Evolutionary conservation across 805 yeast species (phyloP), one percentile per base, ranked within the genome.

Genomic region (Wickerhamiella alocasiicola): DNA sequence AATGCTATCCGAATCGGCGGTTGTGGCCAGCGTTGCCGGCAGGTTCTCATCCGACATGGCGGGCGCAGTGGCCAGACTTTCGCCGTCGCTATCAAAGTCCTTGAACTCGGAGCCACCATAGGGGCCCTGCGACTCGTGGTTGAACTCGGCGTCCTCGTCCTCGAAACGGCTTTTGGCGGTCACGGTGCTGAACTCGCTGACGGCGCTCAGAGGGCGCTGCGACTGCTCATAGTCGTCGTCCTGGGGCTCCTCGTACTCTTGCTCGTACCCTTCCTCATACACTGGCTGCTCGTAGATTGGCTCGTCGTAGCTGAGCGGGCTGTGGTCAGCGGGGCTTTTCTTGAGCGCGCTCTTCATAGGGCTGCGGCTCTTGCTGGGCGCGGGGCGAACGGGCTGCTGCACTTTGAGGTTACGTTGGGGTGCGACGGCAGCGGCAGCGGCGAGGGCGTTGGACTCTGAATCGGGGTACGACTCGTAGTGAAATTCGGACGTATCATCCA

Each of bases 391-490:
- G 18, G 33, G 39, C 13, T 26, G 33, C 6, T 15, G 27, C 16
- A 33, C 33, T 19, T 36, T 20, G 27, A 36, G 28, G 11, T 30
- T 25, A 20, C 36, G 36, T 17, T 32, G 36, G 44, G n/a, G 49
- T 2, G 46, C 48, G 3, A 44, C 46, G 3, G 43, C 39, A 6
- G 48, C 46, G 3, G 50, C 46, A 2, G 45, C 46, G 2, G 40
- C 40, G 19, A 38, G 21, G 4, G 47, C 47, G 19, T 43, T 26
- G 9, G 35, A 32, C 37, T 38, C 45, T 1, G 43, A 44, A 15
- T 48, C 45, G 37, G 42, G 46, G 38, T 46, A 51, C 34, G 50
- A 42, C 28, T 49, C 53, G 33, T 51, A 50, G 25, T 45, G 46
- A 40, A 49, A 44, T 46, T 47, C 54, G 32, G 42, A 27, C 6